A percentile compares a stretch with the other conserved stretches of the same genome.
These are phyloP conservation scores for Keithomyces neogunnii DNA, from an alignment of 2,329 filamentous ascomycete species.

Conservation along the genomic window DNA sequence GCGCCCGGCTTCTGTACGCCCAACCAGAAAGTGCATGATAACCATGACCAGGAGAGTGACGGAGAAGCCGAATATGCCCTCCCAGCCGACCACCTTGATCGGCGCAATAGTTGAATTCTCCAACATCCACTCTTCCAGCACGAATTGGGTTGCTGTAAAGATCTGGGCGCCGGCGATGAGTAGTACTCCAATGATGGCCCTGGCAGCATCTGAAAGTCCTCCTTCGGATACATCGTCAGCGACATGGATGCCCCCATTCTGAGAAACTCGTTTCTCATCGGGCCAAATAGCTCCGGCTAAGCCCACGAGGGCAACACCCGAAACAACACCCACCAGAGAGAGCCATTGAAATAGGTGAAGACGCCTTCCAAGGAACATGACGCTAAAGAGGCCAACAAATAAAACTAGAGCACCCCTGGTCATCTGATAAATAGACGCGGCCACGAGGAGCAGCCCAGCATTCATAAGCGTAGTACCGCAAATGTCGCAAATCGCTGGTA, in stretches of 20 bases:
- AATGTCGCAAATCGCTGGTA: conserved; percentile 90
- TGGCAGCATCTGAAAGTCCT: conserved; percentile 24
- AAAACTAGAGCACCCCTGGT: conserved; percentile 88
- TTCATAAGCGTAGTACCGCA: conserved; percentile 97
- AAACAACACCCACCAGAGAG: conserved; percentile 75
- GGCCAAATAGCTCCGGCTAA: conserved; percentile 77
- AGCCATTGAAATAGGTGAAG: conserved; percentile 89
- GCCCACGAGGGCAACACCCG: conserved; percentile 83
- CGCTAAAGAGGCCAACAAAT: conserved; percentile 92
- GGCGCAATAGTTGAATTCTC: conserved; percentile 60
- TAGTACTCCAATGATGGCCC: conserved; percentile 71
- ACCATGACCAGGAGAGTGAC: conserved; percentile 75
- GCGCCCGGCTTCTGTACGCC: conserved; percentile 62
- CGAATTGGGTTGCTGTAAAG: conserved; percentile 94
- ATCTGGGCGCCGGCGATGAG: conserved; percentile 92
- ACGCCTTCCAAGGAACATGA: conserved; percentile 75
- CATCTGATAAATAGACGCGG: conserved; percentile 98
- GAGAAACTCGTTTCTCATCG: conserved; percentile 45
- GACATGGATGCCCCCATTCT: conserved; percentile 18
- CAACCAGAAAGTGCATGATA: conserved; percentile 68
- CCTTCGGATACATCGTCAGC: conserved; percentile 31
- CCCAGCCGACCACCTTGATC: conserved; percentile 89
- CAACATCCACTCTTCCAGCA: conserved; percentile 89
- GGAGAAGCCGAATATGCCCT: conserved; percentile 81
- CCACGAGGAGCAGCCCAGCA: conserved; percentile 84